phyloP scores from a whole-genome alignment of 1,284 basidiomycete genomes.

The Ganoderma lingzhi region DNA sequence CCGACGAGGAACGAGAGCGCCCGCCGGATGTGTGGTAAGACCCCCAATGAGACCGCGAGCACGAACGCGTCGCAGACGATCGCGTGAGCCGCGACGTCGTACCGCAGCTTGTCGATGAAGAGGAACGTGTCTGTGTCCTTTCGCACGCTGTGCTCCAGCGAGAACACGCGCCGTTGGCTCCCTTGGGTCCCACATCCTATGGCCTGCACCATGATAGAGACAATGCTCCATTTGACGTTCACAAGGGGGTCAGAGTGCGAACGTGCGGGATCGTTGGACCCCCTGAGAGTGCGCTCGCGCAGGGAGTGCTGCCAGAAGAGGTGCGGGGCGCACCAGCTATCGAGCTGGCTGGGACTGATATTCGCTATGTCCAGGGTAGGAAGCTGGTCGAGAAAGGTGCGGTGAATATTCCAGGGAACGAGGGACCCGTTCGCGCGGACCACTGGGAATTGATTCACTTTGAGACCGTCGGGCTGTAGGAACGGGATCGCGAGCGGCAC shows the following conservation, averaged over 20 bases:
- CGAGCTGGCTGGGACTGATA: conserved; percentile 10
- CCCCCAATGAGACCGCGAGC: conserved; percentile 43
- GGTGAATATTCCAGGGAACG: conserved; percentile 50
- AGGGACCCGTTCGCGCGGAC: conserved; percentile 31
- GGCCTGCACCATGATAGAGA: conserved; percentile 40
- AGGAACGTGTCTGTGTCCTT: conserved; percentile 45
- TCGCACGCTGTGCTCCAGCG: conserved; percentile 39
- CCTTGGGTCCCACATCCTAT: conserved; percentile 29
- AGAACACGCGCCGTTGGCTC: conserved; percentile 36
- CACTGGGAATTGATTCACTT: conserved; percentile 46
- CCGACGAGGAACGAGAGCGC: conserved; percentile 22
- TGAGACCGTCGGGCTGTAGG: conserved; percentile 34
- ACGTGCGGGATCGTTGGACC: conserved; percentile 1
- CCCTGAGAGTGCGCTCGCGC: conserved; percentile 35
- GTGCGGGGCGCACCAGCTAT: conserved; percentile 43
- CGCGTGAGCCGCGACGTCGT: conserved; percentile 55
- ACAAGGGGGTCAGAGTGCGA: conserved; percentile 37
- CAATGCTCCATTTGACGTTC: conserved; percentile 44
- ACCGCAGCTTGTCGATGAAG: conserved; percentile 50
- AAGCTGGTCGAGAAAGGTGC: conserved; percentile 47
- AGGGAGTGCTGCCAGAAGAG: conserved; percentile 42
- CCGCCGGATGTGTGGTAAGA: conserved; percentile 28
- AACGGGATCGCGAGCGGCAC: conserved; percentile 38
- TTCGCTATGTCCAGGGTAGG: conserved; percentile 39
- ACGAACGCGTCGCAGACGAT: conserved; percentile 54